A percentile compares a stretch with the other conserved stretches of the same genome.
Evolutionary conservation across 2,329 filamentous ascomycete genomes (phyloP).

Genomic region (Colletotrichum agaves): DNA sequence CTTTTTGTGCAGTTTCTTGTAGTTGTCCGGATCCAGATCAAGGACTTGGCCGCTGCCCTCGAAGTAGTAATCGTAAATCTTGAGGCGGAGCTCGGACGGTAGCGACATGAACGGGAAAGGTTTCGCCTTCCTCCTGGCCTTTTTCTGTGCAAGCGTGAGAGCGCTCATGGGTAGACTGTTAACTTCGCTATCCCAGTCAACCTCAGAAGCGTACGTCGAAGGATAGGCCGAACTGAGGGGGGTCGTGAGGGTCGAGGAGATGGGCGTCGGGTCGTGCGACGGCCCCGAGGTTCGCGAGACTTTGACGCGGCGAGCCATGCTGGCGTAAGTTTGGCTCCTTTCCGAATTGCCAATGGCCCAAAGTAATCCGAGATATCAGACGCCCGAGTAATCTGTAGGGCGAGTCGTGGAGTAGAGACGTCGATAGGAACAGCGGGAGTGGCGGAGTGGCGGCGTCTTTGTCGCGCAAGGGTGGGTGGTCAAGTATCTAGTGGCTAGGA

Average conservation of each 20-base stretch:
- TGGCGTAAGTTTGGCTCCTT: background rate
- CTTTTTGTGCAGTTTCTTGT: constrained; percentile 68
- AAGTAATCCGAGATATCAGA: background rate
- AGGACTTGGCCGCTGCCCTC: constrained; percentile 63
- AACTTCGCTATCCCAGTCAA: constrained; percentile 54
- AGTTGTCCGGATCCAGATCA: constrained; percentile 75
- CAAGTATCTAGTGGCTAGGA: constrained; percentile 16
- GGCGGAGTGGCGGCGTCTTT: constrained; percentile 30
- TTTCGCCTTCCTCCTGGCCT: constrained; percentile 41
- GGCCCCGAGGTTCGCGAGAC: constrained; percentile 46
- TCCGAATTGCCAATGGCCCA: background rate
- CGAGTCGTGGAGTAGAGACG: constrained; percentile 1
- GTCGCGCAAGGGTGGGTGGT: constrained; percentile 1
- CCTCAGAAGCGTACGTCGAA: constrained; percentile 51
- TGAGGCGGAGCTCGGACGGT: constrained; percentile 75
- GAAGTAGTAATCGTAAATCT: constrained; percentile 75
- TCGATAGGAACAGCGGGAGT: constrained; percentile 11
- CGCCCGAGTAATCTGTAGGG: background rate
- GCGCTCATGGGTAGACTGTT: constrained; percentile 54
- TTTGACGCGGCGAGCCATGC: constrained; percentile 43
- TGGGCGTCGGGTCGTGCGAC: constrained; percentile 32
- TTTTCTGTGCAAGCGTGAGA: constrained; percentile 50
- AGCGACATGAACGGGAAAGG: constrained; percentile 75
- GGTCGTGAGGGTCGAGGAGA: constrained; percentile 47
- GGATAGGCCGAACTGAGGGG: constrained; percentile 50